Evolutionary conservation across 306 rosid genomes (phyloP).

Genomic region (Senna siamea): DNA sequence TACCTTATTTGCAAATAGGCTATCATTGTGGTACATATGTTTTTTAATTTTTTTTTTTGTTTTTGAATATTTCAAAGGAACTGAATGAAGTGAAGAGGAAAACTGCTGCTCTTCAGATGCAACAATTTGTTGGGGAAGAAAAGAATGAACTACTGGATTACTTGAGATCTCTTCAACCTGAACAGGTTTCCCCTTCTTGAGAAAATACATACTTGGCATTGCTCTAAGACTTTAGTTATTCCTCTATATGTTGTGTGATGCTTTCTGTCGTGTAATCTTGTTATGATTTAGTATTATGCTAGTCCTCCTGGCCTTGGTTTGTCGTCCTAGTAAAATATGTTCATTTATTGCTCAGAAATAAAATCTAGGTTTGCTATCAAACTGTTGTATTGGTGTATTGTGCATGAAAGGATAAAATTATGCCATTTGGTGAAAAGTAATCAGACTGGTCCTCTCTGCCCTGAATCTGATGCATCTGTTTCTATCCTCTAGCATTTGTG

Average conservation of each 20-base stretch:
- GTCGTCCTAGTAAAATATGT: constrained; percentile 13
- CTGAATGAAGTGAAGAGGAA: constrained; percentile 82
- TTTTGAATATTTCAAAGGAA: constrained; percentile 62
- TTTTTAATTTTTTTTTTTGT: constrained; percentile 31
- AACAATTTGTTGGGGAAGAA: constrained; percentile 95
- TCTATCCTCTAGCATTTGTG: no score
- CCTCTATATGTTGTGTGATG: constrained; percentile 10
- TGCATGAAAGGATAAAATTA: constrained; percentile 6
- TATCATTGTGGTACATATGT: background rate
- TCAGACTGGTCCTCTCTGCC: background rate
- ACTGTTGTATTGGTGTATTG: background rate
- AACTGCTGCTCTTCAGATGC: constrained; percentile 94
- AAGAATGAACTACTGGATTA: constrained; percentile 91
- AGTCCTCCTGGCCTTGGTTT: constrained; percentile 33
- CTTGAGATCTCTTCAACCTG: constrained; percentile 92
- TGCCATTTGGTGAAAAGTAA: constrained; percentile 5
- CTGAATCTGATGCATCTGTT: constrained; percentile 13
- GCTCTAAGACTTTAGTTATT: background rate
- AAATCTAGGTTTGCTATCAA: background rate
- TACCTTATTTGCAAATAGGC: constrained; percentile 17
- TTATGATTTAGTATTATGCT: constrained; percentile 2
- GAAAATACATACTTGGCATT: constrained; percentile 10
- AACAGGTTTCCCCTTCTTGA: constrained; percentile 60
- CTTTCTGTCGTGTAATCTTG: background rate
- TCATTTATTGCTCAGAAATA: constrained; percentile 31